Base-by-base conservation (phyloP, 441 rosid genomes). In the Gossypium gossypioides region DNA sequence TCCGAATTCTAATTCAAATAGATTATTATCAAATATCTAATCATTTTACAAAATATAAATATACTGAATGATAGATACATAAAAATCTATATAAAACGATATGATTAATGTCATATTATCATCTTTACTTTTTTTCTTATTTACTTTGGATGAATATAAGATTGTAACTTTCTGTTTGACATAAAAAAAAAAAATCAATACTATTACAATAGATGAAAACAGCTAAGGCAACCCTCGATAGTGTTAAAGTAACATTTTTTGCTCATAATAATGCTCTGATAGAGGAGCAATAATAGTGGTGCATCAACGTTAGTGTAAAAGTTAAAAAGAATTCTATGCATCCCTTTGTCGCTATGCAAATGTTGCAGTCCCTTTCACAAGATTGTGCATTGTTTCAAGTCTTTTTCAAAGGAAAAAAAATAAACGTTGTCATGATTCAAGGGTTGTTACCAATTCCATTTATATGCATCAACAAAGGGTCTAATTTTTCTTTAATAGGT, bases 131-230 rank as follows among this genome's bases (percentile, higher is more conserved):
- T 27, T 25, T 27, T 27, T 3, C 32, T 27, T 27, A 9, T 2
- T 42, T 9, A 42, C 48, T 8, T 42, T 8, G 10, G 12, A 42
- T 34, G 48, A 34, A 34, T 21, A 8, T 4, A 3, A 19, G 7
- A 63, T 19, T 12, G 5, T 18, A 63, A 3, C 10, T 37, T 18
- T 37, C 51, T 63, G 68, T 40, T 9, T 37, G 15, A 63, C 27
- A 37, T 15, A 2, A 44, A 44, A 24, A 13, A 19, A 56, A 27
- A 8, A 7, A 13, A 51, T 50, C n/a, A 68, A 3, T 48, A 22
- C 7, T 50, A n/a, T 68, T 27, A 69, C 3, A 42, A 27, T 51
- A 34, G 73, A 76, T 68, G 71, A 16, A 50, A 51, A 75, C 75
- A 72, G 72, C 72, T 52, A 59, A 24, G 51, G 25, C 72, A 68